Conservation (phyloP, 2,329 filamentous ascomycete genomes). For the Leptodontidium sp. region DNA sequence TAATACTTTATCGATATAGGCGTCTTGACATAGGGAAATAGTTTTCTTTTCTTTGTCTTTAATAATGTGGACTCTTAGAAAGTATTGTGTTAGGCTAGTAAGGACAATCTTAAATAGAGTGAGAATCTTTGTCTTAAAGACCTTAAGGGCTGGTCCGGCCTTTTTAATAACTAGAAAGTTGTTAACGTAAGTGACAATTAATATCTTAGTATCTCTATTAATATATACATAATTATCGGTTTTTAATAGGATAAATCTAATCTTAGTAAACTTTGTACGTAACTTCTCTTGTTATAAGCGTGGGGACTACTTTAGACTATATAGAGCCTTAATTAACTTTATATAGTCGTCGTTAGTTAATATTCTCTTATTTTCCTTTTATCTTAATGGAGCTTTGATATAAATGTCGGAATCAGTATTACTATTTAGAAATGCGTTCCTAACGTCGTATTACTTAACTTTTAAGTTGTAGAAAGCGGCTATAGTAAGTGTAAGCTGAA, state of each 20-base stretch:
- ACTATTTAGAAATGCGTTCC: neutral
- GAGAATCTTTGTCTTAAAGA: neutral
- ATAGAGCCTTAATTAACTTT: neutral
- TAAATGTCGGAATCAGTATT: neutral
- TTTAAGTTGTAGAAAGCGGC: neutral
- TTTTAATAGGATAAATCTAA: neutral
- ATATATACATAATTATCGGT: conserved; percentile 1
- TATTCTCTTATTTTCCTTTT: neutral
- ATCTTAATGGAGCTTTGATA: neutral
- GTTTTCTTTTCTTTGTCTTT: neutral
- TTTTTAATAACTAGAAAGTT: neutral
- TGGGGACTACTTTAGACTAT: neutral
- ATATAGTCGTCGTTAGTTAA: neutral
- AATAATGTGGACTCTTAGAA: neutral
- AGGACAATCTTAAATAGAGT: neutral
- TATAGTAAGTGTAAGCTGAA: neutral
- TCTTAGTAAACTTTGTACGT: neutral
- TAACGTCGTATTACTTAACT: neutral
- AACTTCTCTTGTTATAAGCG: neutral
- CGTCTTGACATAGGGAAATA: neutral
- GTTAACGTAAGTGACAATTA: neutral
- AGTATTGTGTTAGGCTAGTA: neutral
- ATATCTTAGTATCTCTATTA: neutral
- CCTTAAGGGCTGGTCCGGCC: neutral
- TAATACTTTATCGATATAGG: neutral